Conservation (phyloP, 176 grass and related monocot species). For the Pharus latifolius region DNA sequence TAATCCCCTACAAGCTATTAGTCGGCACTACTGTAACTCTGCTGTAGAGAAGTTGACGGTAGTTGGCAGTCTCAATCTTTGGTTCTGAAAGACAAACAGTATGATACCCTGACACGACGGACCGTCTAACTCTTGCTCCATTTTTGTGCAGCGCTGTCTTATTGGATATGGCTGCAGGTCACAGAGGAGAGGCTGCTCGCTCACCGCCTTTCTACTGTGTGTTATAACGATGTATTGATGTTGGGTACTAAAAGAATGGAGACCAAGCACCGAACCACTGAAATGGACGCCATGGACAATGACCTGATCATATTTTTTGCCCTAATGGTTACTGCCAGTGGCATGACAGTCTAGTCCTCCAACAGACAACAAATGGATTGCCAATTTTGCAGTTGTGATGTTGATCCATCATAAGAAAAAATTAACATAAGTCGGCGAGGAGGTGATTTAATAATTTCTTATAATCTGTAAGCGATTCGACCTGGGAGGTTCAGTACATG, state of each 20-base stretch:
- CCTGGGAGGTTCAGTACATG: not conserved
- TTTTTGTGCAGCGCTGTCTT: slow-evolving; percentile 14
- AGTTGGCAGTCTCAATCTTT: not conserved
- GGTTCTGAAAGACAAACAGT: not conserved
- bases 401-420: too few species aligned
- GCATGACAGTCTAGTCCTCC: not conserved
- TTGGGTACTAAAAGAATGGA: slow-evolving; percentile 1
- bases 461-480: not conserved
- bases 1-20: not conserved
- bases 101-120: slow-evolving; percentile 11
- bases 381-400: not conserved
- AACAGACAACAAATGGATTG: not conserved
- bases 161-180: slow-evolving; percentile 9
- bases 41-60: not conserved
- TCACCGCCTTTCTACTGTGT: not conserved
- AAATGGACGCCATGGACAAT: not conserved
- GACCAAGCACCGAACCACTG: slow-evolving; percentile 1
- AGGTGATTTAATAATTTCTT: too few species aligned
- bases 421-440: too few species aligned
- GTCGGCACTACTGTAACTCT: not conserved
- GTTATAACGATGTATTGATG: not conserved
- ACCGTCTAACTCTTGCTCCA: slow-evolving; percentile 5
- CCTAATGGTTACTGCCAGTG: not conserved
- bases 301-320: not conserved
- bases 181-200: not conserved